phyloP scores from a whole-genome alignment of 305 asterid genomes.

The Fraxinus albicans region DNA sequence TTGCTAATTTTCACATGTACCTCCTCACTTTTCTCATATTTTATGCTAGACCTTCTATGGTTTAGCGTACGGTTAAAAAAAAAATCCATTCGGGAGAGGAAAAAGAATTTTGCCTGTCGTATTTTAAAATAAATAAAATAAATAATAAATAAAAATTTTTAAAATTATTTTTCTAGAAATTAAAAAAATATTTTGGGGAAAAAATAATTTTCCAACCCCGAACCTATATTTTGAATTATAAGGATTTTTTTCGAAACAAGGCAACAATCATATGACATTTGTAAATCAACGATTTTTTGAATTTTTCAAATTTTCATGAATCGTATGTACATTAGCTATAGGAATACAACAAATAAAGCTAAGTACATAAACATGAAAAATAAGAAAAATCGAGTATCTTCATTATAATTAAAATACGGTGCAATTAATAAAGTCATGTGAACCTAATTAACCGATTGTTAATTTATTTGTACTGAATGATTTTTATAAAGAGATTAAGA shows the following conservation, averaged over 20 bases:
- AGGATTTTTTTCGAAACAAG: not conserved
- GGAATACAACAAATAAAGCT: no score
- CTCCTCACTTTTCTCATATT: not conserved
- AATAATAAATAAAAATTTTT: no score
- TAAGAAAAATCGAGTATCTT: not conserved
- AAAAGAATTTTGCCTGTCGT: not conserved
- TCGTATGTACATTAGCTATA: no score
- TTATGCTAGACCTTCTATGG: not conserved
- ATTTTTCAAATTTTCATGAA: no score
- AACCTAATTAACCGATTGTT: not conserved
- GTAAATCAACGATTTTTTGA: not conserved
- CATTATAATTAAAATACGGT: no score
- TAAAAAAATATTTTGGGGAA: not conserved
- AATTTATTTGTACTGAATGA: no score
- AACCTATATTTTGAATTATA: not conserved
- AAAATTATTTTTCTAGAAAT: not conserved
- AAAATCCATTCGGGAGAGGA: not conserved
- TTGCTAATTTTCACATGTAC: not conserved
- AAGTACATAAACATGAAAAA: no score
- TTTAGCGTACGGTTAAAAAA: no score
- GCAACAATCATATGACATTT: not conserved
- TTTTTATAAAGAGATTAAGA: not conserved
- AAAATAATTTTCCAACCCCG: not conserved
- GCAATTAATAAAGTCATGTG: not conserved
- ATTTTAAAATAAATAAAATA: no score